These are phyloP conservation scores for Podaxis sp. DNA, from an alignment of 768 basidiomycete genomes.

Conservation along the genomic window DNA sequence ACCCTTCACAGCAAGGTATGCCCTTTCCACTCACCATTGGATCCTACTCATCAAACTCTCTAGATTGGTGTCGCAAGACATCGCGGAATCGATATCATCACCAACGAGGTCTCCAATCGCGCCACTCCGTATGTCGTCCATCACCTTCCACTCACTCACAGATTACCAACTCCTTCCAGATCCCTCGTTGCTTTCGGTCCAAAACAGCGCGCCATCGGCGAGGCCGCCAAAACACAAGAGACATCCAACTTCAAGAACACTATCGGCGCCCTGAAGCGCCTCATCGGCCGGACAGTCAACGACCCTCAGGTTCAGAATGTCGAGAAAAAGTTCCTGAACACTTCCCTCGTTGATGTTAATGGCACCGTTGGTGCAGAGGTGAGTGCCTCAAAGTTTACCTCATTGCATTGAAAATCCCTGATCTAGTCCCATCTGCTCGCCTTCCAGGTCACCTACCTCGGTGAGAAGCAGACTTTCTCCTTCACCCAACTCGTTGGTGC, in stretches of 20 bases:
- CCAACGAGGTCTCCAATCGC: conserved; percentile 97
- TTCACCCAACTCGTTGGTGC: conserved; percentile 89
- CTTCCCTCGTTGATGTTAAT: conserved; percentile 76
- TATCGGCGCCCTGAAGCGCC: conserved; percentile 85
- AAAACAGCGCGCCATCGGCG: conserved; percentile 88
- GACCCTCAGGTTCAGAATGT: conserved; percentile 80
- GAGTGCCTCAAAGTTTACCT: conserved; percentile 22
- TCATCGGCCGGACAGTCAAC: conserved; percentile 74
- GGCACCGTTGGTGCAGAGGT: conserved; percentile 88
- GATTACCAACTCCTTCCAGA: conserved; percentile 62
- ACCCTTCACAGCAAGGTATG: conserved; percentile 82
- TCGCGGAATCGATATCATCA: conserved; percentile 97
- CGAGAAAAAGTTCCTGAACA: conserved; percentile 92
- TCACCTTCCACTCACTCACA: conserved; percentile 22
- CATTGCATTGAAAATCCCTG: not conserved
- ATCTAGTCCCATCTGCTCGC: conserved; percentile 10
- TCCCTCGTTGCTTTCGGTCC: conserved; percentile 93
- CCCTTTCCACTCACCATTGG: not conserved
- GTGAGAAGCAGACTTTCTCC: conserved; percentile 74
- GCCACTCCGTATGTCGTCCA: conserved; percentile 76
- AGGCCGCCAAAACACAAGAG: conserved; percentile 95
- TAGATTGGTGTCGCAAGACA: conserved; percentile 95
- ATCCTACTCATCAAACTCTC: conserved; percentile 15
- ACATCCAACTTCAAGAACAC: conserved; percentile 99
- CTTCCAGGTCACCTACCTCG: conserved; percentile 79